Conservation (phyloP, 106 monocot genomes). For the Apostasia shenzhenica region DNA sequence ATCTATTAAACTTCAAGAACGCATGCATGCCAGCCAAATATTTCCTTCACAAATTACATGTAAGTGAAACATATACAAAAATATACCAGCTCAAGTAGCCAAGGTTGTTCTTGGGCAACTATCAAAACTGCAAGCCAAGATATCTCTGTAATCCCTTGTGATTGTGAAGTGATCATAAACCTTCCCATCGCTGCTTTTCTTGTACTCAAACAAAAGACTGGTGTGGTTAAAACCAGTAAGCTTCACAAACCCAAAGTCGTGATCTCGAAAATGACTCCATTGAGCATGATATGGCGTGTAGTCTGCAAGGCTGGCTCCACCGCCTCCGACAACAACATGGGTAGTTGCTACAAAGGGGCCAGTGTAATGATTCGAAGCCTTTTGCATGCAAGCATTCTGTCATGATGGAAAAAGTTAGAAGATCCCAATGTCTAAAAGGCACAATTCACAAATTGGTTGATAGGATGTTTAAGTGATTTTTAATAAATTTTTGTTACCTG, state of each 20-base stretch:
- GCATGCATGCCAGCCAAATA: too few relatives aligned
- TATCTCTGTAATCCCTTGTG: constrained; percentile 61
- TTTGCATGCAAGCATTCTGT: constrained; percentile 43
- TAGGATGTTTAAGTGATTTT: too few relatives aligned
- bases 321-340: constrained; percentile 87
- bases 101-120: constrained; percentile 63
- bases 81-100: constrained; percentile 32
- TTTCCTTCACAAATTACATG: too few relatives aligned
- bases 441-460: too few relatives aligned
- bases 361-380: constrained; percentile 45
- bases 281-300: constrained; percentile 26
- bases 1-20: too few relatives aligned
- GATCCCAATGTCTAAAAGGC: too few relatives aligned
- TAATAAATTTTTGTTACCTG: too few relatives aligned
- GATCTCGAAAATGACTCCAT: constrained; percentile 73
- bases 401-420: neutral
- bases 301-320: constrained; percentile 54
- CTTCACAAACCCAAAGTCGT: constrained; percentile 68
- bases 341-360: constrained; percentile 72
- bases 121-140: constrained; percentile 61
- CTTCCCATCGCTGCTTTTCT: constrained; percentile 61
- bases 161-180: constrained; percentile 78
- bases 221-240: constrained; percentile 76
- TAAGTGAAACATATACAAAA: too few relatives aligned
- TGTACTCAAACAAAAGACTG: constrained; percentile 67